Conservation (phyloP, 768 basidiomycete species). For the Tricholoma saponaceum region DNA sequence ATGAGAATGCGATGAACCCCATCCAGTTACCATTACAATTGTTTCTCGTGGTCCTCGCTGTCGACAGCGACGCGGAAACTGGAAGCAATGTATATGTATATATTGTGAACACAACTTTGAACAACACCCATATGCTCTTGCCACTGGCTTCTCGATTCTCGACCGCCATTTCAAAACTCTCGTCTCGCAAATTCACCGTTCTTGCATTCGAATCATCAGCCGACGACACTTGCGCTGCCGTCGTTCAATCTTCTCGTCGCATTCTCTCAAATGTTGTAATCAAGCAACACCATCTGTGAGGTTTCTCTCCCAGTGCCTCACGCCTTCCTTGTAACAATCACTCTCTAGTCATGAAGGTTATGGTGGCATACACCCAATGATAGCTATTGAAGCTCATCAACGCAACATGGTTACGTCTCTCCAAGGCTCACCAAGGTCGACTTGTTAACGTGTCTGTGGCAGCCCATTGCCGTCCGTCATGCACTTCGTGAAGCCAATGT, state of each 20-base stretch:
- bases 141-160: neutral
- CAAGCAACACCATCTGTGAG: constrained; percentile 70
- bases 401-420: constrained; percentile 56
- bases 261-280: constrained; percentile 85
- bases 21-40: constrained; percentile 21
- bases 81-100: neutral
- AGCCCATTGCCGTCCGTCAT: constrained; percentile 71
- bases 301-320: constrained; percentile 1
- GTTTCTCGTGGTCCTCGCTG: constrained; percentile 1
- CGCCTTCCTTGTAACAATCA: constrained; percentile 1
- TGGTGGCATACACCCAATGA: constrained; percentile 77
- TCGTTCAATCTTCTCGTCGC: constrained; percentile 66
- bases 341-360: constrained; percentile 46
- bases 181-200: constrained; percentile 48
- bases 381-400: constrained; percentile 77
- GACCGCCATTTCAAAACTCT: neutral
- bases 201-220: constrained; percentile 84
- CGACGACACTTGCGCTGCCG: constrained; percentile 90
- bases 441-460: neutral
- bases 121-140: neutral
- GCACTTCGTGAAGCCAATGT: constrained; percentile 68
- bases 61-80: neutral
- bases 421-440: neutral
- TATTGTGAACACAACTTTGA: neutral
- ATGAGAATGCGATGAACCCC: constrained; percentile 12